Evolutionary conservation across 2,329 filamentous ascomycete species (phyloP), one percentile per base, ranked within the genome.

Genomic region (Penicillium sp.): DNA sequence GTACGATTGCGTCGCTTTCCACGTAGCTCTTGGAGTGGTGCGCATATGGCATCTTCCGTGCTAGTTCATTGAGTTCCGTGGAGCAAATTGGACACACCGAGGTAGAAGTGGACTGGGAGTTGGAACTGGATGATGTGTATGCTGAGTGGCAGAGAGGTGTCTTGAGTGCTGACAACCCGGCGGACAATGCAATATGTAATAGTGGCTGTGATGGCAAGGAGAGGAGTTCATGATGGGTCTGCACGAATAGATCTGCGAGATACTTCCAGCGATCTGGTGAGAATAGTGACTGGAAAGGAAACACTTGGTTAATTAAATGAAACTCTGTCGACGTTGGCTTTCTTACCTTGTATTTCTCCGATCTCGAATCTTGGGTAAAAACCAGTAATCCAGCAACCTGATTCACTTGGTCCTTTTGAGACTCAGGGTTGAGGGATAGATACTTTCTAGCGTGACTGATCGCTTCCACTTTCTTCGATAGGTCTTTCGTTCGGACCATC

Each of bases 41-140:
- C 2, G 93, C 93, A 61, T 97, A 97, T 0, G 93, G 93, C 36
- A 98, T 87, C 58, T 85, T 84, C 42, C 85, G 78, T 1, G 93
- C 91, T 27, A 98, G 79, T 61, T 90, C 87, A 67, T 97, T 97
- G 46, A 98, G 80, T 70, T 98, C 93, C 0, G 86, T 93, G 39
- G 86, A 93, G 74, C 93, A 98, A 63, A 98, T 97, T 3, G 93
- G 93, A 60, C 93, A 98, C 34, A 97, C 82, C 40, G 82, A 85
- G 6, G 86, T 85, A 1, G 82, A 82, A 1, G 85, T 78, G 23
- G 72, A 74, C 38, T 73, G 69, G 16, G 72, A 72, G 44, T 74
- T 76, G 11, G 75, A 74, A 11, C 72, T 77, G 8, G 78, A 77
- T 1, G 79, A 77, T 4, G 79, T 73, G 56, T 77, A 78, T 18